These are phyloP conservation scores for Chaetomium cochliodes DNA, from an alignment of 495 filamentous ascomycete species.

Conservation along the genomic window DNA sequence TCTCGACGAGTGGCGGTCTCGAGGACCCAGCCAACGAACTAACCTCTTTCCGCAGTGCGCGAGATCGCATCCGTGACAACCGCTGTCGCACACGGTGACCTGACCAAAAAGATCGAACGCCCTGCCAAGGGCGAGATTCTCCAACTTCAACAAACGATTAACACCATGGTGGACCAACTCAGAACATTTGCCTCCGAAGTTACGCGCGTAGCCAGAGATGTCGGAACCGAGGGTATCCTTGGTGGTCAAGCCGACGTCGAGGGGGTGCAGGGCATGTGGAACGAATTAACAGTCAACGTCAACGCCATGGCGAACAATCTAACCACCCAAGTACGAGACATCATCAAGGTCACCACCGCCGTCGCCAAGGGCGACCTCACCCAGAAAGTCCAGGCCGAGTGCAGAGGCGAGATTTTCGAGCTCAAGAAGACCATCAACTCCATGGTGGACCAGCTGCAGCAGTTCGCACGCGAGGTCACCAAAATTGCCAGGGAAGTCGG, in stretches of 20 bases:
- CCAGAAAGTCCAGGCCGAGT: slow-evolving; percentile 94
- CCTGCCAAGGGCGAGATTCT: slow-evolving; percentile 94
- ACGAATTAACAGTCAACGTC: slow-evolving; percentile 95
- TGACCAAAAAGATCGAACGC: slow-evolving; percentile 93
- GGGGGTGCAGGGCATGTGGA: slow-evolving; percentile 82
- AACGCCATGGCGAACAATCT: slow-evolving; percentile 98
- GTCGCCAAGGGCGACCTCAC: slow-evolving; percentile 95
- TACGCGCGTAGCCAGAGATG: slow-evolving; percentile 91
- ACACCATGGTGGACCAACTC: slow-evolving; percentile 98
- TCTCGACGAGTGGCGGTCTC: too few species aligned
- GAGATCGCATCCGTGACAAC: slow-evolving; percentile 97
- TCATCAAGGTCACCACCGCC: slow-evolving; percentile 97
- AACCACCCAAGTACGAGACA: slow-evolving; percentile 96
- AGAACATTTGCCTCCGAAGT: slow-evolving; percentile 97
- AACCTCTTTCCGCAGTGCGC: slow-evolving; percentile 57
- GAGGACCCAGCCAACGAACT: slow-evolving; percentile 15
- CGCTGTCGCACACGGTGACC: slow-evolving; percentile 92
- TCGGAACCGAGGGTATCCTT: slow-evolving; percentile 94
- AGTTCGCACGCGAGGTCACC: slow-evolving; percentile 96
- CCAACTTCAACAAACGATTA: slow-evolving; percentile 95
- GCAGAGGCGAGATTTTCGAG: slow-evolving; percentile 92
- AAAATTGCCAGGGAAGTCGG: slow-evolving; percentile 97
- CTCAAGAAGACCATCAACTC: slow-evolving; percentile 97
- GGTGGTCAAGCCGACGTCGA: slow-evolving; percentile 96
- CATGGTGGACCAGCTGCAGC: slow-evolving; percentile 97